These are phyloP conservation scores for Coprinellus micaceus DNA, from an alignment of 768 basidiomycete species.

Conservation along the genomic window DNA sequence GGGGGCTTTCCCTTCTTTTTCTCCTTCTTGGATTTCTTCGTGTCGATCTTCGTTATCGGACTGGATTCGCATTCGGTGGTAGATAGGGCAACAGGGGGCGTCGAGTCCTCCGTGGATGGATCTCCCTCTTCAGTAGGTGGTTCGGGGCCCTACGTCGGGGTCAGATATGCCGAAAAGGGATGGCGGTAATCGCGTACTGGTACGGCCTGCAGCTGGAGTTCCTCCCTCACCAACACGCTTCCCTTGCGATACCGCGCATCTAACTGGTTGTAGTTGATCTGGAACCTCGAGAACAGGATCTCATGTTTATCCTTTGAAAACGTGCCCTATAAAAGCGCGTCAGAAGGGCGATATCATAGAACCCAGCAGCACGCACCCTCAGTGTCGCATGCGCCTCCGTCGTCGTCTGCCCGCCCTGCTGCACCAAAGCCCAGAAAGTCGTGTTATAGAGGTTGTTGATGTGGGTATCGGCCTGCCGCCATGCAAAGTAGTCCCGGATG, in stretches of 20 bases:
- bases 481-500: conserved; percentile 89
- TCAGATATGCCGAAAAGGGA: too few relatives aligned
- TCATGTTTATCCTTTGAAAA: conserved; percentile 89
- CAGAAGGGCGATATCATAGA: neutral
- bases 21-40: conserved; percentile 18
- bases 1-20: conserved; percentile 18
- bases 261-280: conserved; percentile 83
- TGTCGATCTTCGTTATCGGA: conserved; percentile 13
- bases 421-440: conserved; percentile 89
- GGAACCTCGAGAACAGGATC: conserved; percentile 76
- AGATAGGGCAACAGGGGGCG: neutral
- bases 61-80: conserved; percentile 3
- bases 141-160: too few relatives aligned
- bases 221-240: conserved; percentile 71
- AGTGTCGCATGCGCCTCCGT: conserved; percentile 80
- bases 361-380: conserved; percentile 41
- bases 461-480: conserved; percentile 96
- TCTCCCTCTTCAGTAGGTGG: too few relatives aligned
- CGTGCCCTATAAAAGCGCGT: conserved; percentile 60
- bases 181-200: too few relatives aligned
- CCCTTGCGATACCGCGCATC: conserved; percentile 78
- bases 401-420: conserved; percentile 72
- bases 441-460: conserved; percentile 99
- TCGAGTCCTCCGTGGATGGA: too few relatives aligned
- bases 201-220: too few relatives aligned